Conservation (phyloP, 164 flowering plant genomes). For the Magnolia officinalis region DNA sequence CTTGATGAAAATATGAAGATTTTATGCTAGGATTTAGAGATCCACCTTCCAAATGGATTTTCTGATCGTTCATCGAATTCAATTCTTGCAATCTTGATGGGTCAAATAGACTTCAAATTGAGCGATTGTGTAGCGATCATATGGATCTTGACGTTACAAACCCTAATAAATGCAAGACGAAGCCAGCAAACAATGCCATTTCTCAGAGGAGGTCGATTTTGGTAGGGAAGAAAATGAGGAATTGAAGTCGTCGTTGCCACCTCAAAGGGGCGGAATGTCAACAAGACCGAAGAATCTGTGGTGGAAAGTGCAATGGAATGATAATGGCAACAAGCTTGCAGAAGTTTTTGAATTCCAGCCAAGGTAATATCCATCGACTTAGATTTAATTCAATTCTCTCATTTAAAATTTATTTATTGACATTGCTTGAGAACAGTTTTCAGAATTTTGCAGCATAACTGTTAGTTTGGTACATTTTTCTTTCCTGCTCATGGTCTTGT, state of each 20-base stretch:
- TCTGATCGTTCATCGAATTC: background rate
- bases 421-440: no score
- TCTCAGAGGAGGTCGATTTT: constrained; percentile 5
- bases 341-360: no score
- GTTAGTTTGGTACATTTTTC: no score
- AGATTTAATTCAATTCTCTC: no score
- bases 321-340: background rate
- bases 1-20: background rate
- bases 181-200: constrained; percentile 1
- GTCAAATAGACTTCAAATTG: background rate
- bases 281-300: constrained; percentile 27
- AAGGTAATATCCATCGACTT: no score
- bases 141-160: constrained; percentile 17
- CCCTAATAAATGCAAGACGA: constrained; percentile 8
- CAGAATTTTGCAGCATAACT: no score
- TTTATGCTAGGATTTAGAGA: background rate
- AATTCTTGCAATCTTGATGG: background rate
- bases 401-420: no score
- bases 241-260: constrained; percentile 19
- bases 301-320: no score
- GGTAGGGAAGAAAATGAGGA: constrained; percentile 17
- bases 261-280: constrained; percentile 29
- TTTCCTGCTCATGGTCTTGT: no score
- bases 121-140: background rate
- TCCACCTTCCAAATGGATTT: background rate